These are phyloP conservation scores for Coffea eugenioides DNA, from an alignment of 257 asterid genomes.

Conservation along the genomic window DNA sequence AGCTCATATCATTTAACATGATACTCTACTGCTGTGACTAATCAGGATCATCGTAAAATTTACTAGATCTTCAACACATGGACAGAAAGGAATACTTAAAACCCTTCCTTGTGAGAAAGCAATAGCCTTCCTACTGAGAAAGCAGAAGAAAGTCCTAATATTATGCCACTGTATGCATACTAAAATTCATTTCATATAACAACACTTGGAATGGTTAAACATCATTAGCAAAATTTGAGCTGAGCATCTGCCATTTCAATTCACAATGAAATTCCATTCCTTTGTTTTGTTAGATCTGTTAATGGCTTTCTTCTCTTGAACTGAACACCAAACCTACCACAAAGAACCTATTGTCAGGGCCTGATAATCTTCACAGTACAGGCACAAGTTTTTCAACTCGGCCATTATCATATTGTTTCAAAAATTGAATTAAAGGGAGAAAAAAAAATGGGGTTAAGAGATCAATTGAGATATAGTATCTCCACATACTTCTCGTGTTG, in stretches of 20 bases:
- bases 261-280: no score
- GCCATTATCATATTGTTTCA: not conserved
- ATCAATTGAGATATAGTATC: not conserved
- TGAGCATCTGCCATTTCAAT: no score
- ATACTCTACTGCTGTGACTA: not conserved
- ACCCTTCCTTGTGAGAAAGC: not conserved
- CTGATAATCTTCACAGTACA: not conserved
- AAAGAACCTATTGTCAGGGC: not conserved
- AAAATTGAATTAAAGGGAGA: not conserved
- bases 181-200: no score
- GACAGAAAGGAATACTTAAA: not conserved
- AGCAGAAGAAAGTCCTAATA: no score
- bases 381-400: not conserved
- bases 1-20: no score
- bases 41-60: no score
- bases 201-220: no score
- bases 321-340: not conserved
- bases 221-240: no score
- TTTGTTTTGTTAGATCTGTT: not conserved
- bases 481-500: not conserved
- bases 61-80: not conserved
- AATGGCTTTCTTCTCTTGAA: not conserved
- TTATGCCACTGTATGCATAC: no score
- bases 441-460: not conserved
- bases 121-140: no score